Base-by-base conservation (phyloP, 768 basidiomycete genomes). In the Clitopilus passeckerianus region DNA sequence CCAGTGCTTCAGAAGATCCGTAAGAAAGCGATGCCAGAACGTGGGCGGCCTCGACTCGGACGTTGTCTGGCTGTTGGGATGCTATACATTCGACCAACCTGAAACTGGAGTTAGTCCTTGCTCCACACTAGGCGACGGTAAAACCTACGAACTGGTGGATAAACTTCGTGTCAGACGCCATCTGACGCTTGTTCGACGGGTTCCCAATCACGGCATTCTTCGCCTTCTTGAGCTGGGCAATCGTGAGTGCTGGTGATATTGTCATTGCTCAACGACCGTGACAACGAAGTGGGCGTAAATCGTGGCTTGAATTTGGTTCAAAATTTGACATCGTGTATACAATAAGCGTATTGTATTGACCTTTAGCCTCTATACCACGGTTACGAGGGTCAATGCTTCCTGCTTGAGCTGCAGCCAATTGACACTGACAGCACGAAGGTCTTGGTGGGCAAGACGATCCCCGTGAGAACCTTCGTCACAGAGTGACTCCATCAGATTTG, bases 201-300 rank as follows among this genome's bases (percentile, higher is more conserved):
- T 91, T 93, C 1, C 91, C 91, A 37, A 92, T 91, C 54, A 91
- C 86, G 0, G 78, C 69, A 70, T 92, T 92, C 72, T 91, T 91
- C 60, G 84, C 79, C 60, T 78, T 75, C 72, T 90, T 91, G 63
- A 91, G 81, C 55, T 71, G 71, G 16, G 76, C 61, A 24, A 75
- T 23, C 57, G 57, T 64, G 63, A 57, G 67, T 43, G 24, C 64
- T 65, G 46, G 16, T 22, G 46, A 18, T 16, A 50, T 50, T 30
- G 57, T 44, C 18, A 69, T 63, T 12, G 66, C 22, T 50, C 46
- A 23, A n/a, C 20, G 18, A 12, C n/a, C 16, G 46, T n/a, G 5
- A 10, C 5, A 18, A 20, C 10, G 46, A 23, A 41, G 37, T 23
- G 20, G 22, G 4, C 18, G 46, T 50, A 50, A 15, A 15, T 41